These are phyloP conservation scores for Prunus salicina DNA, from an alignment of 306 rosid species.

Conservation along the genomic window DNA sequence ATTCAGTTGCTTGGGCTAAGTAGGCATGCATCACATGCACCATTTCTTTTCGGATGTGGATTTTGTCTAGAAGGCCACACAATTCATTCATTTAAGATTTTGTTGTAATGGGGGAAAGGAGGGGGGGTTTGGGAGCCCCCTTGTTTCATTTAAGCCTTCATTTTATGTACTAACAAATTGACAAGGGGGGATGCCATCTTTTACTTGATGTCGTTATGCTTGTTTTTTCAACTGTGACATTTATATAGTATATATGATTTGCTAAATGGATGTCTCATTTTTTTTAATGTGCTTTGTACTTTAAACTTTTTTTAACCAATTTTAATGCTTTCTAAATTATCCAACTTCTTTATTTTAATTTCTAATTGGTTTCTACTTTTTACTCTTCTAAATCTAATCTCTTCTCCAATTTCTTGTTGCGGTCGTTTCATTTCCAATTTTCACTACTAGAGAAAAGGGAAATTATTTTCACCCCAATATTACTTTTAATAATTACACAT, in stretches of 20 bases:
- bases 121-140: background rate
- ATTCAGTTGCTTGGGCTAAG: constrained; percentile 90
- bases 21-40: constrained; percentile 28
- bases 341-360: too few species aligned
- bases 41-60: constrained; percentile 11
- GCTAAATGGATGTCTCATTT: background rate
- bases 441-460: too few species aligned
- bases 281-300: background rate
- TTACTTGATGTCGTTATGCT: constrained; percentile 1
- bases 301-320: too few species aligned
- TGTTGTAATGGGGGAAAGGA: constrained; percentile 1
- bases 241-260: background rate
- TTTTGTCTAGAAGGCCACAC: constrained; percentile 21
- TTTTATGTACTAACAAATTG: constrained; percentile 12
- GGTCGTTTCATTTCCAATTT: too few species aligned
- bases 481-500: too few species aligned
- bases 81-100: constrained; percentile 20
- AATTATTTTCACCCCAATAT: too few species aligned
- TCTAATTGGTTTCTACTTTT: too few species aligned
- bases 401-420: too few species aligned
- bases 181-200: constrained; percentile 7
- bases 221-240: background rate
- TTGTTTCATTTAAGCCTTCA: constrained; percentile 1
- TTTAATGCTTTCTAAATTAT: too few species aligned
- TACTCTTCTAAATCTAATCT: too few species aligned